These are phyloP conservation scores for Xylaria sp. DNA, from an alignment of 2,329 filamentous ascomycete species.

Conservation along the genomic window DNA sequence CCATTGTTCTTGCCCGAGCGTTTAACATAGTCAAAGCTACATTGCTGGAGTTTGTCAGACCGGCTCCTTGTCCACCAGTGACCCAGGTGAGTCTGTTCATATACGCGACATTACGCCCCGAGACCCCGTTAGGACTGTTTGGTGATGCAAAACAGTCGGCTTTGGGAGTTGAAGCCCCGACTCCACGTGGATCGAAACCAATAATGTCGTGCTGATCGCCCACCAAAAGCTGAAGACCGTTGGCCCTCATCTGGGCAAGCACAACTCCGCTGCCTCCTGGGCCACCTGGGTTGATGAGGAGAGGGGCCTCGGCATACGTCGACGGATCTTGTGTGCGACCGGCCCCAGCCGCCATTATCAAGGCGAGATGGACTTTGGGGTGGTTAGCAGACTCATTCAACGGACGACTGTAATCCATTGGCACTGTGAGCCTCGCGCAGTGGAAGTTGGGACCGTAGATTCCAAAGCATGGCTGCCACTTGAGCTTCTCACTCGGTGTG, in stretches of 20 bases:
- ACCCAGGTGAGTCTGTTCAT: conserved; percentile 51
- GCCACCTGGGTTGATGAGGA: conserved; percentile 59
- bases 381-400: conserved; percentile 49
- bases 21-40: conserved; percentile 46
- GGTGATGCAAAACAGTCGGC: conserved; percentile 53
- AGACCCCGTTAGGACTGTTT: conserved; percentile 39
- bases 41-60: conserved; percentile 51
- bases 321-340: conserved; percentile 46
- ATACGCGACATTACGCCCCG: conserved; percentile 44
- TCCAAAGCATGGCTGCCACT: conserved; percentile 56
- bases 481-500: conserved; percentile 55
- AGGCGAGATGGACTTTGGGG: conserved; percentile 53
- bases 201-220: conserved; percentile 57
- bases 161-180: conserved; percentile 52
- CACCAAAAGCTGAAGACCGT: conserved; percentile 50
- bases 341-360: conserved; percentile 49
- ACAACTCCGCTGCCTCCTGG: conserved; percentile 56
- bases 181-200: conserved; percentile 60
- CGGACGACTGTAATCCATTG: conserved; percentile 59
- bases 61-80: conserved; percentile 46
- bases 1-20: conserved; percentile 46
- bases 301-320: conserved; percentile 52
- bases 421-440: conserved; percentile 58
- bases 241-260: conserved; percentile 45
- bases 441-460: conserved; percentile 44